Evolutionary conservation across 2,329 filamentous ascomycete species (phyloP), one percentile per base, ranked within the genome.

Genomic region (Huntiella omanensis): DNA sequence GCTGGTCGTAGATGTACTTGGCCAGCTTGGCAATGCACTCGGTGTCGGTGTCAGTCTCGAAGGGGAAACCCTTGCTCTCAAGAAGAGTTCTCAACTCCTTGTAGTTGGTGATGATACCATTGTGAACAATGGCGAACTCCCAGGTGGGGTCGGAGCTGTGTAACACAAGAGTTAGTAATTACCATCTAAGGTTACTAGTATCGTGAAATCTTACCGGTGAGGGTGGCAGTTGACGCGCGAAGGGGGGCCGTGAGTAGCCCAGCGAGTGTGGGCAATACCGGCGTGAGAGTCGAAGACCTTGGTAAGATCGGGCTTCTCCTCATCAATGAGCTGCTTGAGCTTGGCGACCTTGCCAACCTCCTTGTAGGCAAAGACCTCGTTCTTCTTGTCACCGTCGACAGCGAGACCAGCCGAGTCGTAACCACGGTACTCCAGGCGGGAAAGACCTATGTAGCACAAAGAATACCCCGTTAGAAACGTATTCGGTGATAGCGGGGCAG

Each of bases 81-180:
- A 98, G 75, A 53, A 98, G 78, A 52, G 82, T 84, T 77, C 88
- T 94, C 58, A 98, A 71, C 69, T 98, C 91, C 75, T 98, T 98
- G 77, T 98, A 98, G 76, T 98, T 98, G 70, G 91, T 98, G 67
- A 98, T 98, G 73, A 98, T 98, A 61, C 91, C 91, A 68, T 98
- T 98, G 80, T 98, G 91, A 51, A 96, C 91, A 57, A 98, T 80
- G 54, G 84, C 75, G 65, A 98, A 98, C 68, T 98, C 83, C 86
- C 88, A 98, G 58, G 69, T 83, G 57, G 81, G 77, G 64, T 98
- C 91, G 54, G 88, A 96, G 65, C 87, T 92, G 54, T 37, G 33
- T 13, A 49, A 22, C 22, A 10, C 4, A 12, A 35, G 4, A 4
- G 28, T 39, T 49, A 34, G 36, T 33, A 40, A n/a, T 34, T 37